phyloP scores from a whole-genome alignment of 139 green algal species.

The Yamagishiella unicocca region DNA sequence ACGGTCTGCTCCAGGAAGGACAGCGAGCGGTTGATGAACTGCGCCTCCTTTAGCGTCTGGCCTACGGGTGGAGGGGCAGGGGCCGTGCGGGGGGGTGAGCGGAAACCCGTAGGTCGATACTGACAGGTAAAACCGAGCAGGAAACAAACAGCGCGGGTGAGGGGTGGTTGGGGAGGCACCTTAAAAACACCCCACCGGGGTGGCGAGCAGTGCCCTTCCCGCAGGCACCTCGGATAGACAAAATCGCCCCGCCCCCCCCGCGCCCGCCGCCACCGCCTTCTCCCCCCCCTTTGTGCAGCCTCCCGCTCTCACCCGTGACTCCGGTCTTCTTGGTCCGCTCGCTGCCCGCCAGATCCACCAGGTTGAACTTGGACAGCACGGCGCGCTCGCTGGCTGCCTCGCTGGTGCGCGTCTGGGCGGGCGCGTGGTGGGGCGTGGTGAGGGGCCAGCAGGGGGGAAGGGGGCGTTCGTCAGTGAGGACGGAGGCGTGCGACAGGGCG shows the following conservation, averaged over 20 bases:
- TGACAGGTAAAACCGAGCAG: background rate
- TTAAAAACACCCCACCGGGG: too few species aligned
- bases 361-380: slow-evolving; percentile 72
- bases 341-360: slow-evolving; percentile 86
- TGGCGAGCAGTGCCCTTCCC: too few species aligned
- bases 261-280: background rate
- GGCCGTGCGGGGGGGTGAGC: background rate
- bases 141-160: too few species aligned
- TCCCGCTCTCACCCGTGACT: slow-evolving; percentile 57
- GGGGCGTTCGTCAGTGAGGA: background rate
- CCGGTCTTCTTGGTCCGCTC: slow-evolving; percentile 88
- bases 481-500: background rate
- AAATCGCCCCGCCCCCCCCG: too few species aligned
- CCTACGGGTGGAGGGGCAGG: slow-evolving; percentile 7
- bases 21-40: slow-evolving; percentile 90
- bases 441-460: background rate
- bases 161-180: too few species aligned
- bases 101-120: too few species aligned
- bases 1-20: slow-evolving; percentile 90
- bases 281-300: background rate
- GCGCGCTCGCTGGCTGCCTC: slow-evolving; percentile 73
- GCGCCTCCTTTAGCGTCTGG: slow-evolving; percentile 76
- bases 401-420: slow-evolving; percentile 61
- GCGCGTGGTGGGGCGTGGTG: background rate
- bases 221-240: too few species aligned